These are phyloP conservation scores for Mitragyna speciosa DNA, from an alignment of 257 asterid species.

Conservation along the genomic window DNA sequence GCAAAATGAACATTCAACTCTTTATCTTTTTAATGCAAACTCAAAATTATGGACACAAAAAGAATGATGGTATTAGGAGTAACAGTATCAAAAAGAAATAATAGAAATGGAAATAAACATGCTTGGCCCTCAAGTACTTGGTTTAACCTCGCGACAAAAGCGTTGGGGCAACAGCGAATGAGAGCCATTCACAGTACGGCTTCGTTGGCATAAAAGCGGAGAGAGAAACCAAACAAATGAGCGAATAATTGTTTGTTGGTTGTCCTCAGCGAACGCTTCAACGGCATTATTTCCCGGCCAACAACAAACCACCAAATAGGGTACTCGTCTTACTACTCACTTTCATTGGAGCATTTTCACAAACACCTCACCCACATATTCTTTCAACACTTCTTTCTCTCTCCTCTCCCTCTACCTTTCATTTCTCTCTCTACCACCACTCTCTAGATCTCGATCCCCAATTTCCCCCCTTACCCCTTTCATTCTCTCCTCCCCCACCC, in stretches of 20 bases:
- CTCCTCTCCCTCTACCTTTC: not conserved
- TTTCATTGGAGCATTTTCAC: conserved; percentile 6
- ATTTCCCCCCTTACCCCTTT: conserved; percentile 15
- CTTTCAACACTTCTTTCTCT: not conserved
- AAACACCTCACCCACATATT: conserved; percentile 5
- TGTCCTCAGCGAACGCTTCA: conserved; percentile 37
- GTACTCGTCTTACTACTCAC: not conserved
- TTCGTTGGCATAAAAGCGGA: conserved; percentile 19
- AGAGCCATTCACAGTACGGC: conserved; percentile 21
- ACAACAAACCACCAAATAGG: not conserved
- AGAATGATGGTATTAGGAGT: too few relatives aligned
- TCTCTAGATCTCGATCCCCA: conserved; percentile 25
- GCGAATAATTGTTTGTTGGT: conserved; percentile 15
- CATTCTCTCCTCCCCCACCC: conserved; percentile 5
- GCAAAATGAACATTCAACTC: too few relatives aligned
- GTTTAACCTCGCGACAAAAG: conserved; percentile 20
- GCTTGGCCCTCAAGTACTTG: not conserved
- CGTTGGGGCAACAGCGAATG: conserved; percentile 16
- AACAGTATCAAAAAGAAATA: not conserved
- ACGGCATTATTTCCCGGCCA: conserved; percentile 51
- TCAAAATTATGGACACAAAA: too few relatives aligned
- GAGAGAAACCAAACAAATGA: not conserved
- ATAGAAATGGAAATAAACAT: not conserved
- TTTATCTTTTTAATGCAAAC: too few relatives aligned
- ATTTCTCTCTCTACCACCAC: conserved; percentile 5